These are phyloP conservation scores for Delonix regia DNA, from an alignment of 306 rosid species.

Conservation along the genomic window DNA sequence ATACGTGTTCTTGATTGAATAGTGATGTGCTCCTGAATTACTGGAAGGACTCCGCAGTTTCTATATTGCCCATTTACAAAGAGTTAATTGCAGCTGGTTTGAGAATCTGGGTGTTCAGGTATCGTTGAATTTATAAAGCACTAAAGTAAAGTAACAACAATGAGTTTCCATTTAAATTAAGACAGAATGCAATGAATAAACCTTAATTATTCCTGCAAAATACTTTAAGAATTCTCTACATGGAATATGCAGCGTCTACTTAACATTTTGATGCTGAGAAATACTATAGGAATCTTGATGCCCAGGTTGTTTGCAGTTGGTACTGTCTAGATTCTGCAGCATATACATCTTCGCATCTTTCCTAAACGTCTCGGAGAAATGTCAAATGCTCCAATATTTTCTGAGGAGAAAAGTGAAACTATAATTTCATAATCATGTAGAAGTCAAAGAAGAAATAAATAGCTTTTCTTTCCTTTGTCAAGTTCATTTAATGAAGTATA, in stretches of 20 bases:
- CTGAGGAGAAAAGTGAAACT: background rate
- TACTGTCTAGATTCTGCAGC: background rate
- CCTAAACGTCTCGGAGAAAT: background rate
- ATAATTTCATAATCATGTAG: background rate
- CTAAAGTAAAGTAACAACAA: background rate
- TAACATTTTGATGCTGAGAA: background rate
- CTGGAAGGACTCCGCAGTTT: slow-evolving; percentile 63
- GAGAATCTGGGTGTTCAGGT: slow-evolving; percentile 79
- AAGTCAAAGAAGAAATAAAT: background rate
- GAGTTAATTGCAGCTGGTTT: slow-evolving; percentile 63
- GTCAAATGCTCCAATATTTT: background rate
- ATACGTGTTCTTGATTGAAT: slow-evolving; percentile 26
- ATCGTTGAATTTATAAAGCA: background rate
- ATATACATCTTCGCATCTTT: background rate
- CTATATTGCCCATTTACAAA: slow-evolving; percentile 61
- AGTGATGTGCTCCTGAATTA: slow-evolving; percentile 56
- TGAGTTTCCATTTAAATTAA: background rate
- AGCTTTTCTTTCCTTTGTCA: background rate
- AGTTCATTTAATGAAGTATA: background rate
- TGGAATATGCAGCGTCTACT: background rate
- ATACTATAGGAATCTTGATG: background rate
- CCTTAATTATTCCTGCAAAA: background rate
- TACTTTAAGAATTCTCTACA: background rate
- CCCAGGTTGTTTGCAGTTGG: background rate
- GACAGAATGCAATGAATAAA: background rate